These are phyloP conservation scores for Boletus sp. DNA, from an alignment of 768 basidiomycete genomes.

Conservation along the genomic window DNA sequence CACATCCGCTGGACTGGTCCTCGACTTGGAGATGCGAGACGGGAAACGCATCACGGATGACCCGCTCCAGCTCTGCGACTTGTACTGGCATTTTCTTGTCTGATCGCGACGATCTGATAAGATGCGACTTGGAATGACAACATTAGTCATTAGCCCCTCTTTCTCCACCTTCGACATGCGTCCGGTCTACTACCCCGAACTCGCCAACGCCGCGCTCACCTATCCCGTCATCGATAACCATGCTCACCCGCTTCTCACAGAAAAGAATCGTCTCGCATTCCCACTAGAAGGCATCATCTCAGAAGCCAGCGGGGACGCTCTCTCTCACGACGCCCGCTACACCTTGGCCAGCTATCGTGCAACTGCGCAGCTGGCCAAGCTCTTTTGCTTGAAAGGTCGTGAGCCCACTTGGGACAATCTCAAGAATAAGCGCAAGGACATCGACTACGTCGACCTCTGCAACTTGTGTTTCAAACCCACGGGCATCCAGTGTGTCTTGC, in stretches of 20 bases:
- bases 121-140: not conserved
- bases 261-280: slow-evolving; percentile 41
- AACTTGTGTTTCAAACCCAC: slow-evolving; percentile 49
- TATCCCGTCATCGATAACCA: slow-evolving; percentile 77
- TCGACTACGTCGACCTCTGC: slow-evolving; percentile 61
- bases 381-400: slow-evolving; percentile 42
- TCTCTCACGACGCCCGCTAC: slow-evolving; percentile 47
- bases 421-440: slow-evolving; percentile 42
- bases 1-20: slow-evolving; percentile 79
- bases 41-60: slow-evolving; percentile 61
- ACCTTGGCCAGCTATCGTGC: slow-evolving; percentile 64
- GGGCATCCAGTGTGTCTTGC: slow-evolving; percentile 63
- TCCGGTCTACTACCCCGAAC: slow-evolving; percentile 16
- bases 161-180: slow-evolving; percentile 4
- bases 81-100: slow-evolving; percentile 57
- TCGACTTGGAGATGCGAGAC: slow-evolving; percentile 70
- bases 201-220: slow-evolving; percentile 17
- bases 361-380: slow-evolving; percentile 48
- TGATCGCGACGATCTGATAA: slow-evolving; percentile 17
- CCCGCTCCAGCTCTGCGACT: slow-evolving; percentile 52
- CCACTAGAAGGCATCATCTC: slow-evolving; percentile 66
- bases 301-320: slow-evolving; percentile 56
- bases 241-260: slow-evolving; percentile 66
- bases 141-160: slow-evolving; percentile 8
- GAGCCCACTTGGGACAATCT: slow-evolving; percentile 57